Percentiles rank a stretch among this genome's conserved stretches.
These are phyloP conservation scores for Plasmodium inui DNA, from an alignment of 169 alveolate genomes.

Conservation along the genomic window DNA sequence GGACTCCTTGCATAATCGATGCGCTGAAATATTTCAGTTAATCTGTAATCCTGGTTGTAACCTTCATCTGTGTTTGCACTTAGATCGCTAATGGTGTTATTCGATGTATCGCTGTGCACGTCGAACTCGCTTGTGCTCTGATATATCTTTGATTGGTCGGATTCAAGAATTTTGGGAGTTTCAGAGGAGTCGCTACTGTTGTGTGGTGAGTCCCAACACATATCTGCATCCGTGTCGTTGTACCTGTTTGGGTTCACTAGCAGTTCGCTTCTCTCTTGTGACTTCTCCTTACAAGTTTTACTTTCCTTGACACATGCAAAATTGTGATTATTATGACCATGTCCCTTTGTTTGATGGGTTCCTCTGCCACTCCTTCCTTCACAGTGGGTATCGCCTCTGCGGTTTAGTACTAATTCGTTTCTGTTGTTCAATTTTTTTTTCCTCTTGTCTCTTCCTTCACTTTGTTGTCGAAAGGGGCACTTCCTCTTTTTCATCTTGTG, in stretches of 20 bases:
- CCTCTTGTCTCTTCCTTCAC: not conserved
- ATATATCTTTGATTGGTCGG: not conserved
- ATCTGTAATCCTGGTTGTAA: not conserved
- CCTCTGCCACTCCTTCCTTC: not conserved
- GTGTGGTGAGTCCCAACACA: not conserved
- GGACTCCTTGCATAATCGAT: constrained; percentile 2
- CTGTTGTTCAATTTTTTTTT: not conserved
- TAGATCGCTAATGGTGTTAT: constrained; percentile 3
- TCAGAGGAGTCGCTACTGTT: constrained; percentile 1
- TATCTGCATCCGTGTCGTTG: not conserved
- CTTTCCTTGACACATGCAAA: not conserved
- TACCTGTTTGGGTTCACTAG: not conserved
- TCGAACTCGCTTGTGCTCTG: not conserved
- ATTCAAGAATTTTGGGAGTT: not conserved
- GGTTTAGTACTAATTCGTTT: not conserved
- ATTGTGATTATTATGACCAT: not conserved
- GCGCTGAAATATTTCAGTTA: constrained; percentile 13
- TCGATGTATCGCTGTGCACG: not conserved
- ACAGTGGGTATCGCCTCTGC: not conserved
- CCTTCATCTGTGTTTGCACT: constrained; percentile 2
- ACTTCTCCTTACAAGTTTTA: not conserved
- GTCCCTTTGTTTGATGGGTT: not conserved
- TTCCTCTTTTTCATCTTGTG: constrained; percentile 5
- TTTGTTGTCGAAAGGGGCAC: not conserved
- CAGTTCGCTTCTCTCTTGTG: not conserved